Percentiles rank a stretch among this genome's conserved stretches.
These are phyloP conservation scores for Glarea lozoyensis DNA, from an alignment of 495 filamentous ascomycete genomes.

Conservation along the genomic window DNA sequence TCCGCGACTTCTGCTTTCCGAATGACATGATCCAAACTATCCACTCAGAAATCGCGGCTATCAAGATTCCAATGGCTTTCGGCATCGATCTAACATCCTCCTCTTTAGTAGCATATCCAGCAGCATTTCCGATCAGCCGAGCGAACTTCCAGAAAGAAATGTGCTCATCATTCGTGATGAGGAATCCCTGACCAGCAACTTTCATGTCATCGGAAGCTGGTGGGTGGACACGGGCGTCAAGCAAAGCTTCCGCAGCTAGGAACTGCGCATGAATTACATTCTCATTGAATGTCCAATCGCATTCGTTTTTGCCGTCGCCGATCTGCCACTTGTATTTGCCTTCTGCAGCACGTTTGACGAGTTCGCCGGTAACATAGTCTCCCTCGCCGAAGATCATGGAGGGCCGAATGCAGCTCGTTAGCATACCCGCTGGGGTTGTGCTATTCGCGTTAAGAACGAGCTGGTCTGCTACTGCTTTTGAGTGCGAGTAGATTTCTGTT, in stretches of 20 bases:
- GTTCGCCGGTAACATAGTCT: constrained; percentile 44
- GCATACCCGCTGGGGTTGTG: constrained; percentile 30
- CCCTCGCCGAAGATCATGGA: constrained; percentile 85
- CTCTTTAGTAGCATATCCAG: constrained; percentile 32
- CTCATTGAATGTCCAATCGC: constrained; percentile 48
- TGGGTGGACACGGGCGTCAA: constrained; percentile 18
- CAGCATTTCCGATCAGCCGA: constrained; percentile 65
- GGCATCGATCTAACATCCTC: background rate
- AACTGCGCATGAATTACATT: constrained; percentile 49
- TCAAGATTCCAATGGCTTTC: background rate
- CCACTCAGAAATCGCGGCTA: constrained; percentile 1
- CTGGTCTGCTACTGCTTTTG: constrained; percentile 75
- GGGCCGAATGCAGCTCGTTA: constrained; percentile 72
- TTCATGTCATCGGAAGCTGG: background rate
- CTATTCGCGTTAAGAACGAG: constrained; percentile 76
- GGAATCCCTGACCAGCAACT: constrained; percentile 67
- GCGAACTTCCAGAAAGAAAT: constrained; percentile 94
- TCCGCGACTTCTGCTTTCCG: background rate
- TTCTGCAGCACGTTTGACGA: constrained; percentile 16
- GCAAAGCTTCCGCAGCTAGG: constrained; percentile 45
- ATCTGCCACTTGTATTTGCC: constrained; percentile 59
- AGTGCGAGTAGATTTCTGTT: constrained; percentile 6
- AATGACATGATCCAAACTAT: background rate
- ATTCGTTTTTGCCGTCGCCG: constrained; percentile 60
- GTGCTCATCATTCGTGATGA: constrained; percentile 84